phyloP scores from a whole-genome alignment of 768 basidiomycete genomes.

The Termitomyces sp. region DNA sequence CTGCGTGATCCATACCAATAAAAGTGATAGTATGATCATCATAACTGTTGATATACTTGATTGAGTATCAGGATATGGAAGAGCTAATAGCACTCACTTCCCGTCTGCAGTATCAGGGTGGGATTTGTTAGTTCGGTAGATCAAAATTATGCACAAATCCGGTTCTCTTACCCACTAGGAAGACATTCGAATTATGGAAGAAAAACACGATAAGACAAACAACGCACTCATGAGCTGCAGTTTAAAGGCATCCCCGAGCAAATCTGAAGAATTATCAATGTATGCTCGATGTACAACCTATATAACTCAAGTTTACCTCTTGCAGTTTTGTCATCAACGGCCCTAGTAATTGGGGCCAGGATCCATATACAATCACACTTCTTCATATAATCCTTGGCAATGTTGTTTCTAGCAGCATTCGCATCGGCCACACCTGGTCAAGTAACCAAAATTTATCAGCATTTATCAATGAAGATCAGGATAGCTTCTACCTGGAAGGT shows the following conservation, averaged over 20 bases:
- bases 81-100: conserved; percentile 34
- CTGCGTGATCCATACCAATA: conserved; percentile 33
- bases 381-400: conserved; percentile 66
- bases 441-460: background rate
- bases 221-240: conserved; percentile 54
- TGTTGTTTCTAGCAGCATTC: conserved; percentile 57
- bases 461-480: background rate
- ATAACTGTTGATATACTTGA: conserved; percentile 30
- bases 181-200: background rate
- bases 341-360: conserved; percentile 57
- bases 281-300: background rate
- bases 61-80: background rate
- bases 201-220: background rate
- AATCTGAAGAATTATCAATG: conserved; percentile 25
- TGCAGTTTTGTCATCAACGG: conserved; percentile 62
- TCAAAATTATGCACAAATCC: background rate
- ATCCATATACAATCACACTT: conserved; percentile 62
- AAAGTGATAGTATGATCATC: conserved; percentile 57
- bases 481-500: conserved; percentile 45
- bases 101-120: conserved; percentile 33
- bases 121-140: background rate
- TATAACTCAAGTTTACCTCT: conserved; percentile 31
- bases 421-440: conserved; percentile 51
- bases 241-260: conserved; percentile 63
- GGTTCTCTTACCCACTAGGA: conserved; percentile 36